Conservation (phyloP, 148 eudicot species). For the Fallopia convolvulus region DNA sequence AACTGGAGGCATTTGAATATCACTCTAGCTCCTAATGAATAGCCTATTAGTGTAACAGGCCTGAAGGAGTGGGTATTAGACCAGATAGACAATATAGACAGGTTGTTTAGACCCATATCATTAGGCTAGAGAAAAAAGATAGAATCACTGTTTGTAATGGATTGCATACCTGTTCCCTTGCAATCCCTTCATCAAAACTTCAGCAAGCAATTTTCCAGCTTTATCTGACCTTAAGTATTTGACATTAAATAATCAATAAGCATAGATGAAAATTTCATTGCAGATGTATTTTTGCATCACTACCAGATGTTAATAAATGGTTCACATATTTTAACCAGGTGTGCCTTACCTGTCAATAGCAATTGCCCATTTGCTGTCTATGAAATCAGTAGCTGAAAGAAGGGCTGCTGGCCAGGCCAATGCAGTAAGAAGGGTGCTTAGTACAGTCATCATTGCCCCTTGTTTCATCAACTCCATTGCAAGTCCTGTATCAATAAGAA, state of each 20-base stretch:
- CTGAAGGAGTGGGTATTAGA: constrained; percentile 37
- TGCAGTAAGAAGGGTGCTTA: constrained; percentile 68
- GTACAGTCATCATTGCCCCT: constrained; percentile 97
- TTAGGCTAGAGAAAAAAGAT: constrained; percentile 1
- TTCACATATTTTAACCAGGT: neutral
- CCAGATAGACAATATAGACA: constrained; percentile 4
- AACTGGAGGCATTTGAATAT: constrained; percentile 80
- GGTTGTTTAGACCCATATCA: constrained; percentile 2
- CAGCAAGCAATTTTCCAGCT: constrained; percentile 96
- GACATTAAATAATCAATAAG: neutral
- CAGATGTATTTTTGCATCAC: neutral
- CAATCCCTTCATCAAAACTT: constrained; percentile 72
- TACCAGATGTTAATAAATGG: neutral
- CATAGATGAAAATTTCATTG: neutral
- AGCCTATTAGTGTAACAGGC: constrained; percentile 97
- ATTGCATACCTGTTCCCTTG: constrained; percentile 82
- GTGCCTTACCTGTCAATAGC: constrained; percentile 82
- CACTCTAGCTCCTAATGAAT: constrained; percentile 95
- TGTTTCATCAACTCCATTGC: constrained; percentile 79
- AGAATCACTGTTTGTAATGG: neutral
- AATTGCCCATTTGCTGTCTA: constrained; percentile 98
- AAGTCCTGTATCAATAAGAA: constrained; percentile 41
- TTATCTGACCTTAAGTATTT: constrained; percentile 67
- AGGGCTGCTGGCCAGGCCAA: constrained; percentile 96
- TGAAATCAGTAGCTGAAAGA: constrained; percentile 67